Conservation (phyloP, 352 stramenopile species). For the Globisporangium acanthophoron region DNA sequence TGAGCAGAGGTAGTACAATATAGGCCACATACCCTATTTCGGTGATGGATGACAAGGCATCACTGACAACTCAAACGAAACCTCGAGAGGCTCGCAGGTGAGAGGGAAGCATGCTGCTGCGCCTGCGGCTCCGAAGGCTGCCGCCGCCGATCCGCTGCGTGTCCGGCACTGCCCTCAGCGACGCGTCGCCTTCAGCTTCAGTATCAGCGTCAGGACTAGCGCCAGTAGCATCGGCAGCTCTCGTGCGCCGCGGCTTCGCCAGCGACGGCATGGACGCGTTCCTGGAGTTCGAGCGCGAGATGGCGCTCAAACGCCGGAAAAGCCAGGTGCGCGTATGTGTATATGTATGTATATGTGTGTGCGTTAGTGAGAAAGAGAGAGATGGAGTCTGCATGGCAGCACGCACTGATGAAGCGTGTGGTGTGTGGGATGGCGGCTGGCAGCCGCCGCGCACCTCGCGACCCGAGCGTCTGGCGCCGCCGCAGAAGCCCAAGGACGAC, state of each 20-base stretch:
- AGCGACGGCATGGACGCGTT: slow-evolving; percentile 70
- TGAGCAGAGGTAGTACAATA: too few species aligned
- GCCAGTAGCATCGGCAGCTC: neutral
- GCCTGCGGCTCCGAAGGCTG: neutral
- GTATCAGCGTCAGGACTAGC: too few species aligned
- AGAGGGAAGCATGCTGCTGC: neutral
- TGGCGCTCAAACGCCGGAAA: slow-evolving; percentile 58
- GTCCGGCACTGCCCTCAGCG: neutral
- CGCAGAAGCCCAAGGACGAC: slow-evolving; percentile 62
- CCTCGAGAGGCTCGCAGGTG: neutral
- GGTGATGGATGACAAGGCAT: neutral
- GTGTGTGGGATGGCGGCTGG: too few species aligned
- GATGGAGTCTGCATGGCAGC: too few species aligned
- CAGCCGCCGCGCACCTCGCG: slow-evolving; percentile 14
- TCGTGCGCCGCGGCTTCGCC: slow-evolving; percentile 13
- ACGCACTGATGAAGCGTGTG: neutral
- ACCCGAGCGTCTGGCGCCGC: slow-evolving; percentile 22
- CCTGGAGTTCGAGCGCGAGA: slow-evolving; percentile 82
- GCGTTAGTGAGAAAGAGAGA: neutral
- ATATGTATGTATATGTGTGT: neutral
- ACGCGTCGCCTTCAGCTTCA: neutral
- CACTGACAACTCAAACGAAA: neutral
- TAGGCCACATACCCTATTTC: neutral
- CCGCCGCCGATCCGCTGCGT: neutral
- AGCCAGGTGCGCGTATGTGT: slow-evolving; percentile 18